Evolutionary conservation across 352 stramenopile species (phyloP).

Genomic region (Phytophthora boehmeriae): DNA sequence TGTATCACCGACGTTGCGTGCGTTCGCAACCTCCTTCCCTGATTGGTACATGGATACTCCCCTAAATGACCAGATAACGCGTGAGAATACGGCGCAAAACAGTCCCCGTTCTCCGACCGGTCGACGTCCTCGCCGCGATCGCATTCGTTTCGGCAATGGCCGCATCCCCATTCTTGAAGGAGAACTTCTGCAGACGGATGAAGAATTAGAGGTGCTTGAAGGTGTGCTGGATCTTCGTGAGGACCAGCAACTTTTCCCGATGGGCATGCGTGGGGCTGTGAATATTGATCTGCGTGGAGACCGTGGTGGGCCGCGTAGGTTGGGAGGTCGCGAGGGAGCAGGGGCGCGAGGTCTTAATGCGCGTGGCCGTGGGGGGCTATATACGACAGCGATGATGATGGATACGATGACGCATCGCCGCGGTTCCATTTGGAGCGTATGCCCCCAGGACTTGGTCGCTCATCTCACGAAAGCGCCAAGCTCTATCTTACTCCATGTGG

Average conservation of each 20-base stretch:
- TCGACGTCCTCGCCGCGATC: conserved; percentile 51
- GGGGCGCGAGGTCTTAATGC: conserved; percentile 26
- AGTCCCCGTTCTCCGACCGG: conserved; percentile 34
- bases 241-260: conserved; percentile 59
- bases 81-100: conserved; percentile 49
- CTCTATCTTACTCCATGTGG: conserved; percentile 81
- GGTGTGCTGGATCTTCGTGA: conserved; percentile 70
- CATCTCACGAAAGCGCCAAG: conserved; percentile 58
- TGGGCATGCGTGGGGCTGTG: conserved; percentile 53
- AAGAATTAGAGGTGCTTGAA: conserved; percentile 74
- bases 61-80: conserved; percentile 53
- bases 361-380: conserved; percentile 28
- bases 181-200: conserved; percentile 66
- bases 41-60: conserved; percentile 72
- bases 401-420: conserved; percentile 48
- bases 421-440: conserved; percentile 48
- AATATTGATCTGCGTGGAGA: conserved; percentile 42
- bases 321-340: conserved; percentile 30
- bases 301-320: conserved; percentile 29
- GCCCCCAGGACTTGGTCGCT: conserved; percentile 50
- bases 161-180: conserved; percentile 61
- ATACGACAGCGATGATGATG: conserved; percentile 61
- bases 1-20: conserved; percentile 61
- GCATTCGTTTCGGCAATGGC: conserved; percentile 41
- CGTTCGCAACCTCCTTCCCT: conserved; percentile 61